Evolutionary conservation across 768 basidiomycete genomes (phyloP), one percentile per base, ranked within the genome.

Genomic region (Suillus occidentalis): DNA sequence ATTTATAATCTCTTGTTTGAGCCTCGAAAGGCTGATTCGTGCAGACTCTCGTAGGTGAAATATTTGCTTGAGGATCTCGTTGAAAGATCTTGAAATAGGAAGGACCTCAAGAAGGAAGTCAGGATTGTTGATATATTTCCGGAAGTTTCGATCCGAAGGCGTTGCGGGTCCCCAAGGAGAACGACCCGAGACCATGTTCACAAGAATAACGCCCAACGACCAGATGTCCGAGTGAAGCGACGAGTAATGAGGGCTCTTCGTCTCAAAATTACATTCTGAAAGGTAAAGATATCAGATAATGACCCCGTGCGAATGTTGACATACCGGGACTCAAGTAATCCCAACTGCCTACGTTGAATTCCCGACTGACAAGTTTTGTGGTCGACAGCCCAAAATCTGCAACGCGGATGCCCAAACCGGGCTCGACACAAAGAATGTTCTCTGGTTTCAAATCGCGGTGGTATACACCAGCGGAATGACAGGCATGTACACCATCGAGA

Each of bases 391-490:
- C 93, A 81, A 94, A 95, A 76, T 95, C 93, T 10, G 90, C 87
- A 59, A 94, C 79, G 63, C 81, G 82, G 42, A 93, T 80, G 65
- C 79, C 76, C 49, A 73, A 71, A 14, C 88, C 87, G 59, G 76
- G 85, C 71, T 74, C 76, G 66, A 74, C 84, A 71, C 85, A 87
- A 43, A 95, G 77, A 34, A 94, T 82, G 73, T 89, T 93, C 74
- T 94, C 94, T 0, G 92, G 93, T 75, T 95, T 95, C 71, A 96
- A 83, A 70, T 95, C 92, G 22, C 93, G 89, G 76, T 95, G 94
- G 71, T 84, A 93, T 66, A 95, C 85, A 9, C 87, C 85, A 47
- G 80, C 79, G 43, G 79, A 73, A 71, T 95, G 92, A 71, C 90
- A 92, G 72, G 89, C 83, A 55, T 88, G 82, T 49, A 95, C 85